These are phyloP conservation scores for Castanea crenata DNA, from an alignment of 306 rosid species.

Conservation along the genomic window DNA sequence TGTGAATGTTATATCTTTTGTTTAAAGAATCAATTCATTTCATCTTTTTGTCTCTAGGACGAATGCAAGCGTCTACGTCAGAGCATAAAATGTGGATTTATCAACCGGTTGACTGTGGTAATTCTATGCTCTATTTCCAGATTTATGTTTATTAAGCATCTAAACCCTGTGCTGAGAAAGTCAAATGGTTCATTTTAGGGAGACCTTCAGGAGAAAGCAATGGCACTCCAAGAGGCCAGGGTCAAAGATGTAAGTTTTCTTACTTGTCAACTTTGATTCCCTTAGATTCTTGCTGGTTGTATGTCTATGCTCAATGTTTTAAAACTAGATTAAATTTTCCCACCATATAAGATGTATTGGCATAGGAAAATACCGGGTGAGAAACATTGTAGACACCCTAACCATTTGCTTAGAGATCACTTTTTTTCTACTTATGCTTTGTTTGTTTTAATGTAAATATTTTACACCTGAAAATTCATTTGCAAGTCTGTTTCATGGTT, in stretches of 20 bases:
- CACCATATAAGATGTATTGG: neutral
- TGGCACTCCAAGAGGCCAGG: conserved; percentile 77
- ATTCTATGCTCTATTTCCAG: conserved; percentile 20
- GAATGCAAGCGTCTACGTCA: conserved; percentile 99
- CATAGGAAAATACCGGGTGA: neutral
- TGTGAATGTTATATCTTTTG: conserved; percentile 5
- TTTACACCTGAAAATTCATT: too few species aligned
- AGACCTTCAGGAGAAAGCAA: conserved; percentile 88
- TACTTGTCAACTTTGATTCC: neutral
- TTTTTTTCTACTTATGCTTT: too few species aligned
- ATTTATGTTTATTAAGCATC: conserved; percentile 12
- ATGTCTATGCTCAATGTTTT: conserved; percentile 5
- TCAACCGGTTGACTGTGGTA: conserved; percentile 90
- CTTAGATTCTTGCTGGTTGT: conserved; percentile 1
- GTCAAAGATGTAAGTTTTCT: conserved; percentile 86
- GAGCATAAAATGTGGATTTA: conserved; percentile 96
- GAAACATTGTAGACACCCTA: neutral
- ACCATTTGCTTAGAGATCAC: neutral
- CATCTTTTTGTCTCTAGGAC: conserved; percentile 45
- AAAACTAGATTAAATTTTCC: neutral
- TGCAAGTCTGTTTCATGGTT: too few species aligned
- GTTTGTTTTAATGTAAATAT: too few species aligned
- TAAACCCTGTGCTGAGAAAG: conserved; percentile 29
- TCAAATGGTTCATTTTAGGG: conserved; percentile 56
- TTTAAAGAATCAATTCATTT: conserved; percentile 12